Conservation (phyloP, 2,329 filamentous ascomycete genomes). For the Aspergillus aculeatinus region DNA sequence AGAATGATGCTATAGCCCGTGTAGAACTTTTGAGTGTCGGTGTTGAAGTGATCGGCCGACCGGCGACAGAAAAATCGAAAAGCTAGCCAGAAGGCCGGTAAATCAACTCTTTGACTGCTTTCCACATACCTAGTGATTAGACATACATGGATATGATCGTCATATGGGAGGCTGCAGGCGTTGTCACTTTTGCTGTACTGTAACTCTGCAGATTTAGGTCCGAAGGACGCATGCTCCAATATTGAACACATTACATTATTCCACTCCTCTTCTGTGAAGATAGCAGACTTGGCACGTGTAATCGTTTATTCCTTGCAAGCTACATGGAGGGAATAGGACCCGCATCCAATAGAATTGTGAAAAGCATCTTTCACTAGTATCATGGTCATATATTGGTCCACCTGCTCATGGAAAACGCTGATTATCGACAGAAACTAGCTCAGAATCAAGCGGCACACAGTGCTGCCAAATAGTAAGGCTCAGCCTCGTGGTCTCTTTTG, state of each 20-base stretch:
- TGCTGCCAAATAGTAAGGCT: no score
- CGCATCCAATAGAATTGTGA: no score
- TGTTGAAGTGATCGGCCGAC: background rate
- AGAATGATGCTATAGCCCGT: slow-evolving; percentile 55
- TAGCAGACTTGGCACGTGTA: no score
- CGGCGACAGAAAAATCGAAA: background rate
- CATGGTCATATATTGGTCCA: no score
- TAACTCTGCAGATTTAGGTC: background rate
- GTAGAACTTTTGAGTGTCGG: background rate
- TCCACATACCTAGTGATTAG: background rate
- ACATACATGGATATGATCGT: background rate
- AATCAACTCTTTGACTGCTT: background rate
- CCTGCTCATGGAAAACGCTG: no score
- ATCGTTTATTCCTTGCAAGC: no score
- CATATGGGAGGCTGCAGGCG: background rate
- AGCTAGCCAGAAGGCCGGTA: background rate
- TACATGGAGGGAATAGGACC: no score
- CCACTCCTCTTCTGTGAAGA: background rate
- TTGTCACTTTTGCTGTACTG: background rate
- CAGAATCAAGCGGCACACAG: no score
- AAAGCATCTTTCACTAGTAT: no score
- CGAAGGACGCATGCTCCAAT: background rate
- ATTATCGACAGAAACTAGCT: no score
- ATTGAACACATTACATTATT: background rate
- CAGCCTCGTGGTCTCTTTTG: no score